Evolutionary conservation across 441 rosid genomes (phyloP), one percentile per base, ranked within the genome.

Genomic region (Populus hybrid): DNA sequence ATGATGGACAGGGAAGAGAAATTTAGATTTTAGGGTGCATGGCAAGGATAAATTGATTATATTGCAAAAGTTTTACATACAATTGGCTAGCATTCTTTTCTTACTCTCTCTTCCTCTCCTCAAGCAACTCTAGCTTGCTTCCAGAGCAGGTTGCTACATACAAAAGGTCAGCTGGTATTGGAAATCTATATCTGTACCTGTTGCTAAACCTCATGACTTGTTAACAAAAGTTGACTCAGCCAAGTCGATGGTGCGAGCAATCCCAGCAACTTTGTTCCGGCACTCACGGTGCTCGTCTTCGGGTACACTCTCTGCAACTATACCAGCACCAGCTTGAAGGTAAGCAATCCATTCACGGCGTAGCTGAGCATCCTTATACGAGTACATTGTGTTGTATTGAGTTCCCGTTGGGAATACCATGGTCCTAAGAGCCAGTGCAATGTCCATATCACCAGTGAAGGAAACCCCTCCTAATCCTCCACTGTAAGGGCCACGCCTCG

Each of bases 401-500:
- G 87, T 36, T 64, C 86, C 89, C 0, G 95, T 89, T 0, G 92
- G 24, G 24, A 24, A 24, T 24, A 24, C 24, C 24, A 24, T 24
- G 24, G 24, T 24, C 24, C 24, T 24, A 6, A 91, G 86, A 50
- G 89, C 82, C 76, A 92, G 73, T 0, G 97, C 96, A 35, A 95
- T 89, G 86, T 93, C 98, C 94, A 92, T 87, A 76, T 91, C 94
- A 0, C 97, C 97, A 0, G 83, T 81, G 78, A 91, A 92, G 0
- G 98, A 94, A 20, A 92, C 72, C 9, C 91, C 89, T 12, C 96
- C 96, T 24, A 95, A 92, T 3, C 99, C 98, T 9, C 98, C 96
- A 53, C 97, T 89, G 75, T 91, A 95, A 1, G 98, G 99, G 50
- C 99, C 99, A 0, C 99, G 94, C 64, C 93, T 81, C 7, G 85